A percentile compares a stretch with the other conserved stretches of the same genome.
phyloP scores from a whole-genome alignment of 1,284 basidiomycete genomes.

The Fistulina hepatica region DNA sequence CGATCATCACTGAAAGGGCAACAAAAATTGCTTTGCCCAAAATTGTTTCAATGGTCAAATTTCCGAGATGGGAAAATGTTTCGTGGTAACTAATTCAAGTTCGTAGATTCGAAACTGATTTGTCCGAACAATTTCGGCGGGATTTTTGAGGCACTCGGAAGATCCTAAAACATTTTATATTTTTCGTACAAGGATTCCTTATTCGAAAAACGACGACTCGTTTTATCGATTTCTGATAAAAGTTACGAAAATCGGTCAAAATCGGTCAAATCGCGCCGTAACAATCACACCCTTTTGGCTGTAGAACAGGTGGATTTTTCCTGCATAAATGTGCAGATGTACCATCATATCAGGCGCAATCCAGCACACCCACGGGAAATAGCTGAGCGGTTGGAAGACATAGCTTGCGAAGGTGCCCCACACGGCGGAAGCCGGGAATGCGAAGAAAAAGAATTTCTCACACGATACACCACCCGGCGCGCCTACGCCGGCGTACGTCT shows the following conservation, averaged over 20 bases:
- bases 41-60: slow-evolving; percentile 41
- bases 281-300: slow-evolving; percentile 17
- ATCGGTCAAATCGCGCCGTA: no score
- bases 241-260: no score
- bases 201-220: no score
- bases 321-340: no score
- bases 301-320: no score
- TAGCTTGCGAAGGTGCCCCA: slow-evolving; percentile 65
- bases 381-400: slow-evolving; percentile 47
- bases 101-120: slow-evolving; percentile 38
- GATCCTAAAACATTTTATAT: no score
- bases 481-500: slow-evolving; percentile 38
- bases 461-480: slow-evolving; percentile 43
- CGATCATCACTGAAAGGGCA: no score
- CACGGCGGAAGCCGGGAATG: slow-evolving; percentile 32
- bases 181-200: no score
- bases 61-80: no score
- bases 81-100: slow-evolving; percentile 35
- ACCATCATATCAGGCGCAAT: slow-evolving; percentile 37
- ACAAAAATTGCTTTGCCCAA: slow-evolving; percentile 20
- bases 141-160: no score
- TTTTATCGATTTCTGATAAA: no score
- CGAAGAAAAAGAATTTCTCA: slow-evolving; percentile 51
- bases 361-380: slow-evolving; percentile 38
- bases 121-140: slow-evolving; percentile 16